Conservation (phyloP, 208 protist genomes). For the Leishmania tropica region DNA sequence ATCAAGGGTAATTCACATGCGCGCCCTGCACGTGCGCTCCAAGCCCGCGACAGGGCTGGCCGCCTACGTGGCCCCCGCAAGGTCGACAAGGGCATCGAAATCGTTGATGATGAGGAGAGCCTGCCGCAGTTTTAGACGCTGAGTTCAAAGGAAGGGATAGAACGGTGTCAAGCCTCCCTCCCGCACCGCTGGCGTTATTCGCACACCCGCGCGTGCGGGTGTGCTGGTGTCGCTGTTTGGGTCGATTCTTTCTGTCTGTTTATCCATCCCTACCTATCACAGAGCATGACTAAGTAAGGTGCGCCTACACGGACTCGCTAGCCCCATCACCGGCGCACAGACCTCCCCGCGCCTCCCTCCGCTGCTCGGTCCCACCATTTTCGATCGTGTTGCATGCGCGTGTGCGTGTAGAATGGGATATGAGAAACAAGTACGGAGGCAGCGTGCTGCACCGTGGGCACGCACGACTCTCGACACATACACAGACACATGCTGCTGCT, state of each 20-base stretch:
- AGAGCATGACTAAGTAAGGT: neutral
- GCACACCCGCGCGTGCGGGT: neutral
- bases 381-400: neutral
- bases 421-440: neutral
- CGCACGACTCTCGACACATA: neutral
- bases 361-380: neutral
- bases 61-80: neutral
- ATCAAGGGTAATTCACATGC: neutral
- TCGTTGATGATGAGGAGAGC: neutral
- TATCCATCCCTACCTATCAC: neutral
- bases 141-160: neutral
- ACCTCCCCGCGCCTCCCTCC: neutral
- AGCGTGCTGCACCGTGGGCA: neutral
- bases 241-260: neutral
- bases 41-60: neutral
- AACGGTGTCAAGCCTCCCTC: neutral
- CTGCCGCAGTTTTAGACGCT: slow-evolving; percentile 1
- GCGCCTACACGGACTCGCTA: neutral
- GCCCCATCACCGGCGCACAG: neutral
- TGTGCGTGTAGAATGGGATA: neutral
- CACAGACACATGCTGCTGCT: neutral
- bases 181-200: neutral
- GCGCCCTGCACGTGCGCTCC: neutral
- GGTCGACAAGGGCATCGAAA: neutral
- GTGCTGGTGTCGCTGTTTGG: neutral